Percentiles rank a stretch among this genome's conserved stretches.
phyloP scores from a whole-genome alignment of 306 rosid genomes.

The Rosa chinensis region DNA sequence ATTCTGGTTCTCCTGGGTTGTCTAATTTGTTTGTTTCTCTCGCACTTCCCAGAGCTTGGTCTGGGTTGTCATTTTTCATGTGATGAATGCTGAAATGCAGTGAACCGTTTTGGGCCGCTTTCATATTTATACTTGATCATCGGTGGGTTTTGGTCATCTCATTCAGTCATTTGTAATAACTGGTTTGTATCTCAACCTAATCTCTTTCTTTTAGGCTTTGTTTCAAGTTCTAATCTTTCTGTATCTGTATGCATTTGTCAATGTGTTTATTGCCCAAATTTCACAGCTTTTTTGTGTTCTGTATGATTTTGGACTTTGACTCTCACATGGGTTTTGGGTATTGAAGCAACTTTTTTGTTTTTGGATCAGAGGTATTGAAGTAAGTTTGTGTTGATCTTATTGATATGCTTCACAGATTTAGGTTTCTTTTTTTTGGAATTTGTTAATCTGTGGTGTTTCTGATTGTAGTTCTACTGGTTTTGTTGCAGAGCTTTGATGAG shows the following conservation, averaged over 20 bases:
- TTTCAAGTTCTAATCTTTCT: not conserved
- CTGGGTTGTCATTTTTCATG: not conserved
- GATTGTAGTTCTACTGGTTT: not conserved
- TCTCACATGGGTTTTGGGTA: constrained; percentile 11
- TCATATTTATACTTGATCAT: not conserved
- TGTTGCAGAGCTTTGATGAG: constrained; percentile 1
- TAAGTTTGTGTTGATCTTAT: not conserved
- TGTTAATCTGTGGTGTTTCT: constrained; percentile 2
- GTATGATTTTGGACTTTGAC: not conserved
- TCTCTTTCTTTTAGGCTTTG: not conserved
- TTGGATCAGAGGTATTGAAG: not conserved
- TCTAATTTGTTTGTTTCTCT: not conserved
- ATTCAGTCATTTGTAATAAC: not conserved
- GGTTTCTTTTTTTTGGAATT: not conserved
- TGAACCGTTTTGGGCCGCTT: not conserved
- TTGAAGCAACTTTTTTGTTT: not conserved
- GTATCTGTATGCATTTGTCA: not conserved
- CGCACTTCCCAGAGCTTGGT: not conserved
- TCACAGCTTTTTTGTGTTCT: not conserved
- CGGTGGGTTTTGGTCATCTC: constrained; percentile 17
- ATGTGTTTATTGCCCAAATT: not conserved
- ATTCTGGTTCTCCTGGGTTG: not conserved
- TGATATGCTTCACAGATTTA: not conserved
- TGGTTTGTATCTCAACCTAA: constrained; percentile 1
- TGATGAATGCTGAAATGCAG: not conserved